A percentile compares a stretch with the other conserved stretches of the same genome.
Conservation (phyloP, 2,329 filamentous ascomycete species). For the Aspergillus hiratsukae region DNA sequence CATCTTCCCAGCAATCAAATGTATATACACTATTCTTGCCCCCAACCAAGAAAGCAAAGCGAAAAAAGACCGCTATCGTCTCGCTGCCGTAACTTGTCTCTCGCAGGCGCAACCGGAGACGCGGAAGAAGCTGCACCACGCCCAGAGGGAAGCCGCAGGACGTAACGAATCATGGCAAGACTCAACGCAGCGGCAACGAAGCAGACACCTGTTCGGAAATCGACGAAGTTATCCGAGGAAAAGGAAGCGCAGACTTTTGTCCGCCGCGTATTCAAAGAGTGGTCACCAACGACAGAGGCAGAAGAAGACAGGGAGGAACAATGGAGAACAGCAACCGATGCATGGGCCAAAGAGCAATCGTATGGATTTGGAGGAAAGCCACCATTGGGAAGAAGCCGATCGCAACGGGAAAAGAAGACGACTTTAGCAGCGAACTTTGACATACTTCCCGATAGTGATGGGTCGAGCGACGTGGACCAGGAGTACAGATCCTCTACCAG, state of each 20-base stretch:
- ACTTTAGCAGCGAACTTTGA: slow-evolving; percentile 20
- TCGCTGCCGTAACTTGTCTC: not conserved
- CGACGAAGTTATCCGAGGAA: not conserved
- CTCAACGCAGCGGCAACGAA: slow-evolving; percentile 10
- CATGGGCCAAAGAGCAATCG: slow-evolving; percentile 3
- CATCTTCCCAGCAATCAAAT: not conserved
- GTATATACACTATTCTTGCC: not conserved
- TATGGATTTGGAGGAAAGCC: slow-evolving; percentile 8
- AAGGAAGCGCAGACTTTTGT: not conserved
- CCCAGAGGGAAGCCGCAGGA: not conserved
- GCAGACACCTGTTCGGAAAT: not conserved
- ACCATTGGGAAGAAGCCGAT: slow-evolving; percentile 8
- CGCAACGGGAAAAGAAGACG: slow-evolving; percentile 15
- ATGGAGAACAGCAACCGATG: slow-evolving; percentile 7
- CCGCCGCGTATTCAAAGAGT: not conserved
- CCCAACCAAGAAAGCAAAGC: not conserved
- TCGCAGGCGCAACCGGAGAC: not conserved
- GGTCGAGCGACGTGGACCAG: slow-evolving; percentile 13
- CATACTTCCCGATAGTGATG: slow-evolving; percentile 28
- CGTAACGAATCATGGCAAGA: slow-evolving; percentile 8
- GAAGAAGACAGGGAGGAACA: slow-evolving; percentile 6
- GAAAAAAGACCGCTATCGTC: not conserved
- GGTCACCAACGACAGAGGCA: not conserved
- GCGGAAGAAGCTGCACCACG: not conserved
- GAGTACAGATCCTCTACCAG: slow-evolving; percentile 7